Conservation (phyloP, 148 eudicot species). For the Vaccinium myrtillus region DNA sequence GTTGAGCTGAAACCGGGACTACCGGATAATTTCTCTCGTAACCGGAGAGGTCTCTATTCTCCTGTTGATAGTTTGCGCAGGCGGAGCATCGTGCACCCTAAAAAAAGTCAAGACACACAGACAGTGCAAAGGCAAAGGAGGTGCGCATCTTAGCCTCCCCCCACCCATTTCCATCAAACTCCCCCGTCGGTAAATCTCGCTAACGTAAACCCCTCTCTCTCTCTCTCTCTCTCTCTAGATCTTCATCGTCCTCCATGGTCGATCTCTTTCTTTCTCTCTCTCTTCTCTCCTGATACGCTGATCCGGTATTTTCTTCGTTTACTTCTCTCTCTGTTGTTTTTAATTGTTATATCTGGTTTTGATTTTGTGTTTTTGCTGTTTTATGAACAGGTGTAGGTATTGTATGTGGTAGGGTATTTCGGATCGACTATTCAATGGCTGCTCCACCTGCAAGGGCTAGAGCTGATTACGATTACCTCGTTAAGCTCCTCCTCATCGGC, state of each 20-base stretch:
- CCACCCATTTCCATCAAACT: conserved; percentile 2
- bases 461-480: conserved; percentile 93
- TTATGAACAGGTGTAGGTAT: conserved; percentile 6
- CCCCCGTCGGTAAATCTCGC: neutral
- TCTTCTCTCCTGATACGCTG: conserved; percentile 7
- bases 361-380: neutral
- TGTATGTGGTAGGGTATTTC: conserved; percentile 28
- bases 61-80: conserved; percentile 17
- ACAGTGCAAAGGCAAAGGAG: neutral
- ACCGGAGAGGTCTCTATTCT: neutral
- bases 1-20: conserved; percentile 21
- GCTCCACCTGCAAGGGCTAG: conserved; percentile 95
- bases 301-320: conserved; percentile 7
- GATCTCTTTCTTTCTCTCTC: conserved; percentile 16
- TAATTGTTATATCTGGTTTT: conserved; percentile 12
- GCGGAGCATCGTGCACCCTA: conserved; percentile 14
- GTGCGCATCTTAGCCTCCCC: conserved; percentile 28
- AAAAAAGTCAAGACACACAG: neutral
- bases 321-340: neutral
- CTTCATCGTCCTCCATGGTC: conserved; percentile 11
- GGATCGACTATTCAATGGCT: conserved; percentile 54
- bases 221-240: conserved; percentile 8
- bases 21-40: neutral
- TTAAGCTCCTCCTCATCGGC: conserved; percentile 86
- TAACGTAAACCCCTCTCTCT: neutral